Percentiles rank a stretch among this genome's conserved stretches.
phyloP scores from a whole-genome alignment of 306 rosid genomes.

The Cicer judaicum region DNA sequence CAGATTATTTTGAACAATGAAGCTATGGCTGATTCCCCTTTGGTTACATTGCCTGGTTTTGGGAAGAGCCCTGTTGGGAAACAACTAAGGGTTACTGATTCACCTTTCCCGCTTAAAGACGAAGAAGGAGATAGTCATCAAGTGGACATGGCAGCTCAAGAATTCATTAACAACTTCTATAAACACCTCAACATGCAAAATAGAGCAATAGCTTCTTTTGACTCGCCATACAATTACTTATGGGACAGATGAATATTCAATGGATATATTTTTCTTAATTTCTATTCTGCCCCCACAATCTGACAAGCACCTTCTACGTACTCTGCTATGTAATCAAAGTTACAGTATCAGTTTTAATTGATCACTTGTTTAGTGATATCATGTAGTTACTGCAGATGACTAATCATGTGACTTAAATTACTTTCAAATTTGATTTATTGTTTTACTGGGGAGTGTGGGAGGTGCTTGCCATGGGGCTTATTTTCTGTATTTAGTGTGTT shows the following conservation, averaged over 20 bases:
- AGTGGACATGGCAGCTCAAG: conserved; percentile 78
- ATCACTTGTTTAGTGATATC: conserved; percentile 17
- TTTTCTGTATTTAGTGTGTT: too few species aligned
- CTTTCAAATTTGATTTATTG: not conserved
- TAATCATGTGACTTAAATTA: conserved; percentile 2
- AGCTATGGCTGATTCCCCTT: conserved; percentile 57
- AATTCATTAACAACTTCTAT: conserved; percentile 78
- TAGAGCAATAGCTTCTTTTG: conserved; percentile 43
- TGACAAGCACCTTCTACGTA: not conserved
- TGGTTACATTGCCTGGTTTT: conserved; percentile 69
- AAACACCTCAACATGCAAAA: conserved; percentile 64
- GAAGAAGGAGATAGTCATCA: conserved; percentile 66
- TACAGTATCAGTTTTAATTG: conserved; percentile 10
- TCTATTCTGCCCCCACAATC: too few species aligned
- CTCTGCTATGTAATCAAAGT: conserved; percentile 26
- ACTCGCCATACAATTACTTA: conserved; percentile 55
- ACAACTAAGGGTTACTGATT: conserved; percentile 83
- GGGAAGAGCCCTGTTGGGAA: conserved; percentile 76
- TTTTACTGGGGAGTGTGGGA: too few species aligned
- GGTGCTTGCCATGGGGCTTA: too few species aligned
- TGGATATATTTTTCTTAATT: not conserved
- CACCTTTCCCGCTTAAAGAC: conserved; percentile 76
- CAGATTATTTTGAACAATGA: conserved; percentile 60
- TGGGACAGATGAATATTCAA: conserved; percentile 46
- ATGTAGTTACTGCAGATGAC: not conserved